A percentile compares a stretch with the other conserved stretches of the same genome.
phyloP scores from a whole-genome alignment of 495 filamentous ascomycete genomes.

The Thermochaetoides thermophila region DNA sequence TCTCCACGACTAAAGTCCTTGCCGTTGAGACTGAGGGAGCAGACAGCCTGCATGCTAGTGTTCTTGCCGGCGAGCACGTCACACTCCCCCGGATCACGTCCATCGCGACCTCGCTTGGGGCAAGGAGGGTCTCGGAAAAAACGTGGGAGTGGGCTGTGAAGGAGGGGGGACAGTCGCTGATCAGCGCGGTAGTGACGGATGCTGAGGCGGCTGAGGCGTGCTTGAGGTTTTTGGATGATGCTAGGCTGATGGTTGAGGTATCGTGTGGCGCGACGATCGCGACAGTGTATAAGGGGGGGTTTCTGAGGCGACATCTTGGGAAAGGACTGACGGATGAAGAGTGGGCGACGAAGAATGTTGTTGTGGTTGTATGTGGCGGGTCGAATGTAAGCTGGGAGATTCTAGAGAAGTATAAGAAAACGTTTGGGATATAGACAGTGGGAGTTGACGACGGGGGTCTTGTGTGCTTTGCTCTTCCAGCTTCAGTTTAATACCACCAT shows the following conservation, averaged over 20 bases:
- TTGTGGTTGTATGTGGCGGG: conserved; percentile 80
- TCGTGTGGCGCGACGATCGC: conserved; percentile 71
- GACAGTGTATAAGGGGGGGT: conserved; percentile 46
- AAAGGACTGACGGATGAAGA: conserved; percentile 36
- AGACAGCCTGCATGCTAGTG: conserved; percentile 46
- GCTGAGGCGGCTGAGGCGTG: conserved; percentile 65
- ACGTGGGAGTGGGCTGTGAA: conserved; percentile 47
- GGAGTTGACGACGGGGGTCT: neutral
- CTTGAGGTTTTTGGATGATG: conserved; percentile 65
- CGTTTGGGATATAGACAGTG: conserved; percentile 26
- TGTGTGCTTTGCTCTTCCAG: conserved; percentile 1
- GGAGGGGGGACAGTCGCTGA: conserved; percentile 31
- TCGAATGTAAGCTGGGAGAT: conserved; percentile 56
- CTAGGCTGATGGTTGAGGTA: conserved; percentile 67
- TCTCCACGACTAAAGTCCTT: conserved; percentile 40
- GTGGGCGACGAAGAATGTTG: conserved; percentile 50
- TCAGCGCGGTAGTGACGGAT: conserved; percentile 59
- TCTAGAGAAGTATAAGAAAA: conserved; percentile 46
- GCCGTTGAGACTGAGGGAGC: conserved; percentile 76
- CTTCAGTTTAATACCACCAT: neutral
- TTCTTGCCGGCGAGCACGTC: conserved; percentile 45
- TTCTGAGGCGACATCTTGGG: conserved; percentile 47
- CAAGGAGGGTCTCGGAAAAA: conserved; percentile 52
- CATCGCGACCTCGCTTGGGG: conserved; percentile 68
- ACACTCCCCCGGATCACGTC: conserved; percentile 63